Evolutionary conservation across 2,329 filamentous ascomycete species (phyloP).

Genomic region (Colletotrichum tropicale): DNA sequence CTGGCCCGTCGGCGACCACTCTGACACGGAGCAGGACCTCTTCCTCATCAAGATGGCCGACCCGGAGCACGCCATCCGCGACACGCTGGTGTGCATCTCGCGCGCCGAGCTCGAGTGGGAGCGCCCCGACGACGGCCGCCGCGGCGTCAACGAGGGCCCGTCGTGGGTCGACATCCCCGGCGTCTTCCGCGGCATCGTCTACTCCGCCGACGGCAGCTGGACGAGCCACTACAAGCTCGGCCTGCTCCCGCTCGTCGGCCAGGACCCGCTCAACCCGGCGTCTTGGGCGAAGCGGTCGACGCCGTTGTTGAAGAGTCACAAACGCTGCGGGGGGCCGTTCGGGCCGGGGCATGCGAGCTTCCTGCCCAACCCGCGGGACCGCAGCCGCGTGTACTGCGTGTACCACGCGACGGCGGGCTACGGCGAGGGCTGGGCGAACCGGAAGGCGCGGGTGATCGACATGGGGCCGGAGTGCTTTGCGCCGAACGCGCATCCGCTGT

Average conservation of each 20-base stretch:
- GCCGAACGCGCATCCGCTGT: constrained; percentile 16
- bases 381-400: constrained; percentile 57
- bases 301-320: constrained; percentile 54
- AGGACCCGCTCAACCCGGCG: constrained; percentile 44
- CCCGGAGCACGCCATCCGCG: constrained; percentile 44
- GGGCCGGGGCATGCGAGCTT: constrained; percentile 64
- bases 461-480: constrained; percentile 18
- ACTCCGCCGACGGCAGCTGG: constrained; percentile 63
- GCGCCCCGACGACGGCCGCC: constrained; percentile 36
- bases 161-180: constrained; percentile 54
- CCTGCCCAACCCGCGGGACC: constrained; percentile 58
- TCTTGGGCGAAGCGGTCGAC: constrained; percentile 58
- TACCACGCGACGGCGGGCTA: constrained; percentile 58
- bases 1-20: constrained; percentile 39
- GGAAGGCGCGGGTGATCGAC: constrained; percentile 23
- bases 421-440: constrained; percentile 24
- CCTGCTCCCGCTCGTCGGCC: constrained; percentile 56
- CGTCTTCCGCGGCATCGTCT: constrained; percentile 56
- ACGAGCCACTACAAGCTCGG: constrained; percentile 58
- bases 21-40: constrained; percentile 13
- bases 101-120: constrained; percentile 57
- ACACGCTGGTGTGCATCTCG: constrained; percentile 52
- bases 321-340: constrained; percentile 50
- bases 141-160: constrained; percentile 60
- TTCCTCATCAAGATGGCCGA: constrained; percentile 36